Conservation (phyloP, 2,329 filamentous ascomycete genomes). For the Fusarium floridanum region DNA sequence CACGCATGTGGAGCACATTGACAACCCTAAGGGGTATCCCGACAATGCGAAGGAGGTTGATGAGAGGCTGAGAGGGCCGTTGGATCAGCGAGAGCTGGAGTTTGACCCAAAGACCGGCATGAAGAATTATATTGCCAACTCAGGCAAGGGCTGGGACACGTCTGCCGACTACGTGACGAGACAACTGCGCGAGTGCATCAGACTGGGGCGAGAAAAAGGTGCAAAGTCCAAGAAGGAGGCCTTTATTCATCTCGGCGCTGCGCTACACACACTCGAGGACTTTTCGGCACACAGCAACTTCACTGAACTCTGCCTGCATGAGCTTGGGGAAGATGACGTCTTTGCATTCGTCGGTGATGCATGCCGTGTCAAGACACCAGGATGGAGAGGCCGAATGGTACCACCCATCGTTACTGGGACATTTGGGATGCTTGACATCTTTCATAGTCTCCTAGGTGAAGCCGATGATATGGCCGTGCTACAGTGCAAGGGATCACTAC, state of each 20-base stretch:
- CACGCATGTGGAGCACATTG: slow-evolving; percentile 77
- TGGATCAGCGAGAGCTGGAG: slow-evolving; percentile 70
- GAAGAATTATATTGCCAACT: slow-evolving; percentile 96
- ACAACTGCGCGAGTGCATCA: slow-evolving; percentile 76
- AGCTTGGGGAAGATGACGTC: slow-evolving; percentile 75
- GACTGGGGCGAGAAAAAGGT: slow-evolving; percentile 68
- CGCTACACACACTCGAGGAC: slow-evolving; percentile 79
- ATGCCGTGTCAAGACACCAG: slow-evolving; percentile 64
- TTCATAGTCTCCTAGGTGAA: slow-evolving; percentile 73
- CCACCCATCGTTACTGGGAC: slow-evolving; percentile 76
- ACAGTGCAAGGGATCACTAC: slow-evolving; percentile 70
- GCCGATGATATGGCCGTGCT: slow-evolving; percentile 60
- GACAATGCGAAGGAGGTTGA: slow-evolving; percentile 82
- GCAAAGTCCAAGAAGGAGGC: slow-evolving; percentile 37
- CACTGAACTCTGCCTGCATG: slow-evolving; percentile 77
- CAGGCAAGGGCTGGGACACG: slow-evolving; percentile 81
- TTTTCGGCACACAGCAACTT: slow-evolving; percentile 79
- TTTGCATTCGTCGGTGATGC: slow-evolving; percentile 63
- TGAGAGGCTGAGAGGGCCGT: slow-evolving; percentile 48
- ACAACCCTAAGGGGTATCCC: slow-evolving; percentile 83
- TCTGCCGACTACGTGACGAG: slow-evolving; percentile 83
- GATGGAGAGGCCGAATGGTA: slow-evolving; percentile 63
- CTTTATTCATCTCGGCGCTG: slow-evolving; percentile 70
- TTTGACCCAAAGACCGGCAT: slow-evolving; percentile 82
- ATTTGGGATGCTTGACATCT: slow-evolving; percentile 73